Evolutionary conservation across 2,329 filamentous ascomycete species (phyloP).

Genomic region (Diaporthe citrichinensis): DNA sequence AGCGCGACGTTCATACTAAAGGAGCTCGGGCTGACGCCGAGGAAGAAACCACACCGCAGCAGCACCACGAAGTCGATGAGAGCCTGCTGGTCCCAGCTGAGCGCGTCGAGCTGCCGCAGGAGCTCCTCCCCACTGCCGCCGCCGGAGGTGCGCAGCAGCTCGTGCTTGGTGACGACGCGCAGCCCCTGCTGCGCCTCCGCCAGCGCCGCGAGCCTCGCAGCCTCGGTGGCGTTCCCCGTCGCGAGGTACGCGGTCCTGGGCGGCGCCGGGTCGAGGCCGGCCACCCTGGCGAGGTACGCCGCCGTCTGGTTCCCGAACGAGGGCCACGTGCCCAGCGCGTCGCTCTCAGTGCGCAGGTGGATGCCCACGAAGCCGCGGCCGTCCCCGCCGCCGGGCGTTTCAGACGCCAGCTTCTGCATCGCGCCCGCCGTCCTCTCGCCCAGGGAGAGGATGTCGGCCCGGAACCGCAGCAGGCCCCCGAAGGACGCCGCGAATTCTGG

Average conservation of each 20-base stretch:
- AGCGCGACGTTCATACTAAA: conserved; percentile 63
- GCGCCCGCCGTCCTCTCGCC: conserved; percentile 53
- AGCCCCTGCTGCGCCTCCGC: conserved; percentile 52
- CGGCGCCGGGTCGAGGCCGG: conserved; percentile 42
- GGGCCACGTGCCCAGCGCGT: conserved; percentile 62
- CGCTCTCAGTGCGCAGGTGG: conserved; percentile 63
- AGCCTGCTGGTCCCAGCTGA: conserved; percentile 62
- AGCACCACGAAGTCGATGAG: conserved; percentile 59
- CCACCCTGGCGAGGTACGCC: conserved; percentile 55
- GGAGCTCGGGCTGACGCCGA: conserved; percentile 62
- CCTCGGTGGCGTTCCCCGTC: conserved; percentile 60
- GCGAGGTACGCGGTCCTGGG: conserved; percentile 58
- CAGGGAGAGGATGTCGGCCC: conserved; percentile 57
- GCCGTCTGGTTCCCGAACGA: conserved; percentile 57
- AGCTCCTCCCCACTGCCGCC: conserved; percentile 43
- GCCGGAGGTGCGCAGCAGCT: conserved; percentile 50
- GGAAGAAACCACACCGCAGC: conserved; percentile 56
- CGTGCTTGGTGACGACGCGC: conserved; percentile 55
- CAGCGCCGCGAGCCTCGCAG: conserved; percentile 53
- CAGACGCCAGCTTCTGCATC: conserved; percentile 51
- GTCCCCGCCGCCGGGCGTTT: background rate
- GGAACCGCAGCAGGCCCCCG: conserved; percentile 57
- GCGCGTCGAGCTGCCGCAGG: conserved; percentile 51
- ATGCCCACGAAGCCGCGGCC: conserved; percentile 54
- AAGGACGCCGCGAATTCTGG: conserved; percentile 62